phyloP scores from a whole-genome alignment of 2,329 filamentous ascomycete species.

The Alternaria conjuncta region DNA sequence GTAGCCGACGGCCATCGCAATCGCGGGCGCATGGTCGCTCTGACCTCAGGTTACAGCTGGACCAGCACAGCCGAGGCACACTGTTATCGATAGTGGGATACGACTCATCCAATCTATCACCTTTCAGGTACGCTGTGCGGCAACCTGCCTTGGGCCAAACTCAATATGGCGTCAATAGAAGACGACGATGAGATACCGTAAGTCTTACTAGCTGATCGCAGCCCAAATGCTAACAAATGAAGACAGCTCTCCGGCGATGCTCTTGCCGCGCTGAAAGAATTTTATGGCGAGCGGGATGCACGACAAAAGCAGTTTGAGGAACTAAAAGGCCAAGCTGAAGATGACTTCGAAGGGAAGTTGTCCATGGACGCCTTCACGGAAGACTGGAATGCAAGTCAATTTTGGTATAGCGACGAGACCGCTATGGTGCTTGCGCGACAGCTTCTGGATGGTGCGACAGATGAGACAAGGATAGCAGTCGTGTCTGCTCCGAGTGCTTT shows the following conservation, averaged over 20 bases:
- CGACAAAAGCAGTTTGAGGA: conserved; percentile 71
- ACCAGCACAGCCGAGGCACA: conserved; percentile 29
- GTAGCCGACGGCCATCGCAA: conserved; percentile 29
- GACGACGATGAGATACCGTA: conserved; percentile 48
- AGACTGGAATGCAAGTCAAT: conserved; percentile 84
- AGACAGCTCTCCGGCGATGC: conserved; percentile 71
- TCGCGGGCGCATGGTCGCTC: conserved; percentile 32
- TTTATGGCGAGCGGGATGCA: conserved; percentile 75
- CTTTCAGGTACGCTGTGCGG: conserved; percentile 25
- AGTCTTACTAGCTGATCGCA: conserved; percentile 9
- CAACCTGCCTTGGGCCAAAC: background rate
- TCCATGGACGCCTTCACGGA: conserved; percentile 76
- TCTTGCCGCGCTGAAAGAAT: conserved; percentile 73
- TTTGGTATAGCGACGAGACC: conserved; percentile 81
- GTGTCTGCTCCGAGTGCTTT: conserved; percentile 80
- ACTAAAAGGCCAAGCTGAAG: conserved; percentile 67
- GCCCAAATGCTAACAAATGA: conserved; percentile 25
- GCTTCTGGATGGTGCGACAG: conserved; percentile 67
- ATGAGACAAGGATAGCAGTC: conserved; percentile 68
- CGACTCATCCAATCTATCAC: conserved; percentile 23
- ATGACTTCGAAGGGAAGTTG: conserved; percentile 56
- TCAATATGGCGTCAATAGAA: conserved; percentile 32
- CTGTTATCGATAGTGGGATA: conserved; percentile 35
- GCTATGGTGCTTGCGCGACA: conserved; percentile 68
- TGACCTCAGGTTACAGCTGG: conserved; percentile 10